Base-by-base conservation (phyloP, 202 grass and related monocot genomes). In the Zizania palustris region DNA sequence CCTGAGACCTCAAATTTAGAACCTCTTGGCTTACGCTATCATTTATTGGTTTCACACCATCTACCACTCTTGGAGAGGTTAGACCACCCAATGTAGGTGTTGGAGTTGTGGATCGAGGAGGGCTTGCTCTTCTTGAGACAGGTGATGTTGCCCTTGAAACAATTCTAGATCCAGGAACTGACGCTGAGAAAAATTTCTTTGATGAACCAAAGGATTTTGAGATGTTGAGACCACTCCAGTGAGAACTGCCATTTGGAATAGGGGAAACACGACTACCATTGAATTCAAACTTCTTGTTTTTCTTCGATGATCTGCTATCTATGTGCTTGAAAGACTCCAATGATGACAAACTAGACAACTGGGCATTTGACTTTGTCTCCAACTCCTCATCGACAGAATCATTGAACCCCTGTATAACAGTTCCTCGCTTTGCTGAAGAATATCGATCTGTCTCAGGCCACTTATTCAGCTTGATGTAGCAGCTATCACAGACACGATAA, bases 131-230 rank as follows among this genome's bases (percentile, higher is more conserved):
- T 90, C 88, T 93, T 68, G 88, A 93, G 20, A 90, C 63, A 14
- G 91, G 91, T 75, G 88, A 90, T 57, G 91, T 93, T 11, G 88
- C 85, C 81, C 91, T 87, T 45, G 91, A 93, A 81, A 84, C 91
- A 74, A 93, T 93, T 81, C 91, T 89, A 36, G 91, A 93, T 51
- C 91, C 91, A 45, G 91, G 91, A 74, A 93, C 91, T 60, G 91
- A 93, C 45, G 88, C 91, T 54, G 91, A 93, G 70, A 93, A 93
- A 77, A 93, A 90, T 73, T 93, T 93, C 76, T 85, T 93, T 44
- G 91, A 90, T 38, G 91, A 81, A 16, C 88, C 91, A 74, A 90
- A 86, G 18, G 91, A 90, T 80, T 87, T 93, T 48, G 88, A 88
- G 71, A 93, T 89, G 80, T 93, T 93, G 45, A 93, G 84, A n/a